phyloP scores from a whole-genome alignment of 2,329 filamentous ascomycete genomes.

The Exophiala calicioides region DNA sequence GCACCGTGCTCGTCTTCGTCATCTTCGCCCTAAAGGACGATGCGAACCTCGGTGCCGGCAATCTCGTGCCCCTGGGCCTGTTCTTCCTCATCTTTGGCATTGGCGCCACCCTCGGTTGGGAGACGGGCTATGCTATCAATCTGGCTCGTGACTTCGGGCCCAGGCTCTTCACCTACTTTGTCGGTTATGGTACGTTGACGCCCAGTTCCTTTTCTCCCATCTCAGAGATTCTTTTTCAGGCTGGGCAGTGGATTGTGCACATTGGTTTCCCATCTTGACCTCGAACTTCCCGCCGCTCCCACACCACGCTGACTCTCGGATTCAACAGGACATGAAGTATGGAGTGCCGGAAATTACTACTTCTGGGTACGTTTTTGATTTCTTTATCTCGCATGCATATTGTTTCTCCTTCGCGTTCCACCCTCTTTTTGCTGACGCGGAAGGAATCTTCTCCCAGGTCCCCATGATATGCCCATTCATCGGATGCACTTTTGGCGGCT shows the following conservation, averaged over 20 bases:
- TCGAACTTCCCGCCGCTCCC: too few relatives aligned
- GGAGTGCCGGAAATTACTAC: conserved; percentile 60
- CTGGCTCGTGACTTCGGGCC: conserved; percentile 67
- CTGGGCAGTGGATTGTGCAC: too few relatives aligned
- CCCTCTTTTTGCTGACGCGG: conserved; percentile 8
- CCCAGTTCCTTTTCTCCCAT: too few relatives aligned
- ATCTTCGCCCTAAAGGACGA: conserved; percentile 62
- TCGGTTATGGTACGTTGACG: conserved; percentile 69
- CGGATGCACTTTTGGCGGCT: conserved; percentile 60
- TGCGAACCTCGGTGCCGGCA: conserved; percentile 56
- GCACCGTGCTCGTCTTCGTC: conserved; percentile 62
- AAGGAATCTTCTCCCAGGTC: conserved; percentile 45
- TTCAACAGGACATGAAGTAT: conserved; percentile 59
- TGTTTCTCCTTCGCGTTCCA: not conserved
- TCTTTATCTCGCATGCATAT: not conserved
- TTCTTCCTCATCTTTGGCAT: conserved; percentile 71
- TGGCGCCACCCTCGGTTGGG: conserved; percentile 66
- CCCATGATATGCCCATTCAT: conserved; percentile 67
- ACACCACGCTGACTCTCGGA: too few relatives aligned
- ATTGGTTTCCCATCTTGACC: too few relatives aligned
- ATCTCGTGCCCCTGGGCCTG: conserved; percentile 56
- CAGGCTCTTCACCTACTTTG: conserved; percentile 60
- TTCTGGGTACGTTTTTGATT: conserved; percentile 56
- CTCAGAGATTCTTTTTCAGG: too few relatives aligned
- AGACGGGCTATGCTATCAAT: conserved; percentile 70